phyloP scores from a whole-genome alignment of 108 stramenopile species.

The Skeletonema potamos region DNA sequence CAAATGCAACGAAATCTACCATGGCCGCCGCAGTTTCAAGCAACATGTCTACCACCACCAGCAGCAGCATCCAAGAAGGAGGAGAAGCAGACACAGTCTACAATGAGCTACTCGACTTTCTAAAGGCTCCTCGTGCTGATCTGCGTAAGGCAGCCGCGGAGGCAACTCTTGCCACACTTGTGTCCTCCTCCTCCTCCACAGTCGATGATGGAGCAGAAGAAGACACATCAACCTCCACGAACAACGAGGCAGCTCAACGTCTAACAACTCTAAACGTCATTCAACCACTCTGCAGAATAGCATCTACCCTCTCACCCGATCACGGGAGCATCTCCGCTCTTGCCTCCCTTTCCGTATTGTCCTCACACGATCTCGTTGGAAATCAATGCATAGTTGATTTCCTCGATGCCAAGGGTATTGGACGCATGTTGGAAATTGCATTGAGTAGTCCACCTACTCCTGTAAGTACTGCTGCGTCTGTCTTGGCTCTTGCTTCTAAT shows the following conservation, averaged over 20 bases:
- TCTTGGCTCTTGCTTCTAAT: neutral
- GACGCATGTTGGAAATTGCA: conserved; percentile 66
- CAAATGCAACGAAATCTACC: neutral
- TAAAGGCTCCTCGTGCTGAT: conserved; percentile 32
- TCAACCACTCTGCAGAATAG: conserved; percentile 28
- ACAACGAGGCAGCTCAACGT: conserved; percentile 11
- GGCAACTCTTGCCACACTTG: conserved; percentile 39
- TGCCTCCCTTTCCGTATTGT: conserved; percentile 11
- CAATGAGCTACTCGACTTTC: conserved; percentile 34
- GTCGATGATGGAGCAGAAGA: neutral
- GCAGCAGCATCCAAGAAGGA: neutral
- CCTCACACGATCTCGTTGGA: conserved; percentile 27
- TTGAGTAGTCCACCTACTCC: conserved; percentile 33
- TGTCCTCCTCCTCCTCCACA: neutral
- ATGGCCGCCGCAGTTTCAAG: neutral
- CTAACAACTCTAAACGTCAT: conserved; percentile 22
- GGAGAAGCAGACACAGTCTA: conserved; percentile 23
- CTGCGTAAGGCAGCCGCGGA: conserved; percentile 42
- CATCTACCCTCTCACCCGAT: neutral
- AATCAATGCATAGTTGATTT: conserved; percentile 61
- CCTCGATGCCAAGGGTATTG: conserved; percentile 48
- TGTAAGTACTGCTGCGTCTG: neutral
- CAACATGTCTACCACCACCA: neutral
- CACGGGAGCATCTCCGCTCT: conserved; percentile 26
- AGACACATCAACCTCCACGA: neutral